Conservation (phyloP, 2,329 filamentous ascomycete species). For the Fusarium sacchari region DNA sequence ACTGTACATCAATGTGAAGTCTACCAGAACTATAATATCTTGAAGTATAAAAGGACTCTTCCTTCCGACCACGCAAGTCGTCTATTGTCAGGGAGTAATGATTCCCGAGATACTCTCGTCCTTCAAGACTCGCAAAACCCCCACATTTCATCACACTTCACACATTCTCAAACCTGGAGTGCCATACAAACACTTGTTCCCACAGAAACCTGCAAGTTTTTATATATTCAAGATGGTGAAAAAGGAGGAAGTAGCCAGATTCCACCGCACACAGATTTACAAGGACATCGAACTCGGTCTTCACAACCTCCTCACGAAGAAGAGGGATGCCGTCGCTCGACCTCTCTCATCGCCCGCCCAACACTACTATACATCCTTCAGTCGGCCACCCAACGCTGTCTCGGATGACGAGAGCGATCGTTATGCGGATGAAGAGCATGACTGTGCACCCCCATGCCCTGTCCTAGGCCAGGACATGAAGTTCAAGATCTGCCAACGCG, state of each 20-base stretch:
- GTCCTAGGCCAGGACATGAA: neutral
- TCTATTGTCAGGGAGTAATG: no score
- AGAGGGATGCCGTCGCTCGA: neutral
- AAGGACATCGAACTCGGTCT: constrained; percentile 11
- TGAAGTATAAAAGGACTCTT: neutral
- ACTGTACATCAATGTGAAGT: neutral
- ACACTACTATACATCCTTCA: constrained; percentile 1
- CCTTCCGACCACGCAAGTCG: rapidly evolving
- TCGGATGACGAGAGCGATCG: neutral
- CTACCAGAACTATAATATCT: neutral
- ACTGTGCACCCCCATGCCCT: neutral
- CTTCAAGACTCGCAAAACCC: neutral
- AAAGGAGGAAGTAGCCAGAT: neutral
- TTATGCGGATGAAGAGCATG: neutral
- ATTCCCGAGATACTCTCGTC: neutral
- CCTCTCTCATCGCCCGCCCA: neutral
- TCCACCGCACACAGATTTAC: neutral
- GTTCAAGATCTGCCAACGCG: neutral
- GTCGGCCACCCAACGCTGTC: neutral
- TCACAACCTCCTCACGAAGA: neutral
- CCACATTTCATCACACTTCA: neutral
- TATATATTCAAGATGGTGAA: neutral
- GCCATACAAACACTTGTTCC: neutral
- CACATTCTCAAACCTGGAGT: neutral
- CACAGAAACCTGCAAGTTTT: neutral